phyloP scores from a whole-genome alignment of 495 filamentous ascomycete species.

The Amniculicola lignicola region DNA sequence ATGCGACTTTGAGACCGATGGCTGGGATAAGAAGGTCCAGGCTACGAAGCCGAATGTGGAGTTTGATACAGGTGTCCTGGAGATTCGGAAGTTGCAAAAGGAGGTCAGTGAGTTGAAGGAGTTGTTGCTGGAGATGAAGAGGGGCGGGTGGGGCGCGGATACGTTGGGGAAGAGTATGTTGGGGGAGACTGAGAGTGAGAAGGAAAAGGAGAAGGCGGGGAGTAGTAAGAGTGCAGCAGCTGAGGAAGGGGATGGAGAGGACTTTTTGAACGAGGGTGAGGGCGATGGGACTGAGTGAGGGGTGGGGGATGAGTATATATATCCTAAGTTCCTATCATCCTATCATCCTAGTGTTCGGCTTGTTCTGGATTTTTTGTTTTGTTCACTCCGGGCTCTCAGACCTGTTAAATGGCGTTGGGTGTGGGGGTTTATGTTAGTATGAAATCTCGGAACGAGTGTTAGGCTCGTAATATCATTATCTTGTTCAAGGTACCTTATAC shows the following conservation, averaged over 20 bases:
- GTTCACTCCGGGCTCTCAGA: too few relatives aligned
- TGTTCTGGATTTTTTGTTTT: too few relatives aligned
- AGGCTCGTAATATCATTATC: too few relatives aligned
- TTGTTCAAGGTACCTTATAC: too few relatives aligned
- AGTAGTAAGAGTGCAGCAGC: conserved; percentile 10
- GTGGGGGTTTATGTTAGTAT: too few relatives aligned
- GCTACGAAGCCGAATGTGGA: conserved; percentile 73
- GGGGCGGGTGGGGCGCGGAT: conserved; percentile 19
- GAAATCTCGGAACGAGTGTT: too few relatives aligned
- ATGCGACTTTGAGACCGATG: conserved; percentile 73
- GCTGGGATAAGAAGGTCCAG: conserved; percentile 74
- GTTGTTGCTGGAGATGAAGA: conserved; percentile 49
- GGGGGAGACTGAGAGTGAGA: neutral
- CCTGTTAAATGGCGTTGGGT: too few relatives aligned
- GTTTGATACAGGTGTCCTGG: conserved; percentile 62
- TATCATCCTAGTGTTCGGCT: too few relatives aligned
- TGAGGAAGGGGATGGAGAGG: neutral
- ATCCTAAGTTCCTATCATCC: too few relatives aligned
- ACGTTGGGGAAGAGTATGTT: conserved; percentile 24
- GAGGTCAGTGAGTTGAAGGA: conserved; percentile 68
- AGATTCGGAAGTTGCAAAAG: conserved; percentile 63
- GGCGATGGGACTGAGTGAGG: neutral
- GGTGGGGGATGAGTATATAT: too few relatives aligned
- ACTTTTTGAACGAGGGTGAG: neutral
- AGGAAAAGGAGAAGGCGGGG: conserved; percentile 17